Base-by-base conservation (phyloP, 305 asterid genomes). In the Fraxinus ornus region DNA sequence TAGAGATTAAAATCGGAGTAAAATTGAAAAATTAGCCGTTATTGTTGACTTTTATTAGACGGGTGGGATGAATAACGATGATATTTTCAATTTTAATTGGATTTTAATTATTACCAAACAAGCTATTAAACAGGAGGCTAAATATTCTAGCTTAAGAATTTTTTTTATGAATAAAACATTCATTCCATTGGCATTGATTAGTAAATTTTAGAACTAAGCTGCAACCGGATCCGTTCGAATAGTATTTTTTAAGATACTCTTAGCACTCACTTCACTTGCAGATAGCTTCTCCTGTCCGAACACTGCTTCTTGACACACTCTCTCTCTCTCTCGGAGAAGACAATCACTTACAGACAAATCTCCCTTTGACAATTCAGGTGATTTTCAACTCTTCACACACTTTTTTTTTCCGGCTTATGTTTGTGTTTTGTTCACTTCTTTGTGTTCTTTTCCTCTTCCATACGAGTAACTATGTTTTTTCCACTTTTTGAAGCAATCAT, bases 321-420 rank as follows among this genome's bases (percentile, higher is more conserved):
- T 8, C 21, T 77, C 47, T 2, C 74, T 19, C 37, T 66, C 49
- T 24, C 12, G 80, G 41, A 73, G 84, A 84, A 39, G 84, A 84
- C 87, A 78, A 60, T 30, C 68, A 12, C 87, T 68, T 75, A 33
- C 39, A 9, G 80, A 84, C 87, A 80, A 76, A 77, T 19, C 78
- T 41, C 77, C 12, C 85, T 81, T 22, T n/a, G 57, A 66, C 49
- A 35, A 0, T 82, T 75, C 87, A 62, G 76, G 86, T 86, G 71
- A 35, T 83, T 21, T 66, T 49, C 57, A 21, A 75, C 26, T 33
- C 35, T 36, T 4, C 77, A 6, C 79, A 17, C 13, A 5, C 37
- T 22, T 6, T 64, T 22, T 83, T 19, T 5, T 19, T 39, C 2
- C 22, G 21, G 72, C 71, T 33, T 68, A 8, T 76, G 37, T 76